Evolutionary conservation across 305 asterid species (phyloP), one percentile per base, ranked within the genome.

Genomic region (Stenogyne calaminthoides): DNA sequence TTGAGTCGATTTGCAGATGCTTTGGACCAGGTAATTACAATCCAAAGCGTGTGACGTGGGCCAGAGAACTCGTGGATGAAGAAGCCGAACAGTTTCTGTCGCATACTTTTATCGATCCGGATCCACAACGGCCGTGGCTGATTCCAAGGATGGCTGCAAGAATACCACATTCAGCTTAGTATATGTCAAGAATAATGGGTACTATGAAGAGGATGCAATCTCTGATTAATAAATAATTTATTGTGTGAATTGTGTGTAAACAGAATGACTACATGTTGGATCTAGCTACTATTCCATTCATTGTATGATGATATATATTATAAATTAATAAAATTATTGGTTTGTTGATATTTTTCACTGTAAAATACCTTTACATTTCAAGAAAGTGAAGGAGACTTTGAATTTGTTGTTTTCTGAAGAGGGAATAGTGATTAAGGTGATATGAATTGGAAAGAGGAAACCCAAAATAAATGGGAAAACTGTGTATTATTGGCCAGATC

Each of bases 11-110:
- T 5, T 74, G 84, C 83, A 94, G 99, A 85, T 91, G 99, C 81
- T 86, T 74, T 52, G 99, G 97, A 36, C 92, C 93, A 0, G 99
- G 99, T 34, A 84, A 97, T 78, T 81, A 84, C 82, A 72, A 91
- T 11, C 74, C 92, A 7, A 87, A 86, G 63, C 96, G 99, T 0
- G 99, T 84, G 19, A 84, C 79, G 10, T 94, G 99, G 99, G 87
- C 92, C 27, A 83, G 97, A 76, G 97, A 94, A 68, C 84, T 94
- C 58, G 64, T 87, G 69, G 97, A 91, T 32, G 96, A 91, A 47
- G 99, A 94, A 84, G 95, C 92, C 1, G 88, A 78, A 74, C 87
- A 88, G 75, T 91, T 94, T 78, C 56, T 91, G 42, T 76, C 82
- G 34, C 96, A 87, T 73, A 65, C 79, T 67, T 94, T 91, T 80